Evolutionary conservation across 2,329 filamentous ascomycete genomes (phyloP).

Genomic region (Cryphonectria nitschkei): DNA sequence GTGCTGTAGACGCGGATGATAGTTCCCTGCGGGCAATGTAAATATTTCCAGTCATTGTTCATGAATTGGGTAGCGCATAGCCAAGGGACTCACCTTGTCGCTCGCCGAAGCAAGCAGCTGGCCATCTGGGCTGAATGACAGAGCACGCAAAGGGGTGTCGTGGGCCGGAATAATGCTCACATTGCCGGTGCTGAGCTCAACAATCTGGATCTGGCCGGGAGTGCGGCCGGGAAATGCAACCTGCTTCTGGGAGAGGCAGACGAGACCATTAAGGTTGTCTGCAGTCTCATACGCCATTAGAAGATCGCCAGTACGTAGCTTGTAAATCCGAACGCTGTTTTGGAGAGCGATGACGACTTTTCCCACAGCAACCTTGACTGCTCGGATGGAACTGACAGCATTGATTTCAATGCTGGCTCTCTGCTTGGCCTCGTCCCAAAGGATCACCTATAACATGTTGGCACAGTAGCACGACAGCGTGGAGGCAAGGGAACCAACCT

Average conservation of each 20-base stretch:
- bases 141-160: conserved; percentile 74
- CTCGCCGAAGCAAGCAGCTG: conserved; percentile 87
- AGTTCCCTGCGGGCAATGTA: conserved; percentile 63
- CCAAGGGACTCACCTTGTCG: conserved; percentile 60
- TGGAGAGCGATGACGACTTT: conserved; percentile 81
- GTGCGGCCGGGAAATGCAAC: conserved; percentile 88
- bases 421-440: conserved; percentile 88
- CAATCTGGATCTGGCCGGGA: conserved; percentile 84
- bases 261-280: conserved; percentile 80
- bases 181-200: conserved; percentile 75
- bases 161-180: conserved; percentile 96
- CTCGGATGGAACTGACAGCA: conserved; percentile 77
- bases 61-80: background rate
- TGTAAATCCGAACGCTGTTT: conserved; percentile 81
- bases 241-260: conserved; percentile 72
- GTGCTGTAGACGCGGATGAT: conserved; percentile 86
- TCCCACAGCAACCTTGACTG: conserved; percentile 75
- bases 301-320: conserved; percentile 57
- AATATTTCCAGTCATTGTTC: background rate
- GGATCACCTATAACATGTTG: conserved; percentile 61
- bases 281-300: conserved; percentile 81
- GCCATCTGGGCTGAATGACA: conserved; percentile 80
- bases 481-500: conserved; percentile 51
- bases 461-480: background rate
- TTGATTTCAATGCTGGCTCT: conserved; percentile 77